Percentiles rank a stretch among this genome's conserved stretches.
Evolutionary conservation across 306 rosid genomes (phyloP).

Genomic region (Cyamopsis tetragonoloba): DNA sequence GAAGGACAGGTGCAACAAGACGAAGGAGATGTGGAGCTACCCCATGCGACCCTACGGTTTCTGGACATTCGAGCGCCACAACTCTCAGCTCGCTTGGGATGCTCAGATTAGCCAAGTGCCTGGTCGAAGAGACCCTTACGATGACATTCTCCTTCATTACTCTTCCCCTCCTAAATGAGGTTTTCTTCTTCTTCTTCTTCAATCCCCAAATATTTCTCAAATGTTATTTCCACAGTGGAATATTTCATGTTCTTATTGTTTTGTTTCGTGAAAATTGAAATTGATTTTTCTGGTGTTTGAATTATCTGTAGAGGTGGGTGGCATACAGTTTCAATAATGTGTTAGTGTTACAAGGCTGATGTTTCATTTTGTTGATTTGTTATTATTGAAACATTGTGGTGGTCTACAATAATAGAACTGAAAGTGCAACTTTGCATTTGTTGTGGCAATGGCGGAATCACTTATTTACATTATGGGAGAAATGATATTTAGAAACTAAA

Average conservation of each 20-base stretch:
- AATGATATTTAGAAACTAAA: background rate
- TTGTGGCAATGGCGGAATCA: background rate
- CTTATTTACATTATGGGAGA: background rate
- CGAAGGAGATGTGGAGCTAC: conserved; percentile 85
- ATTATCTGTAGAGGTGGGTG: background rate
- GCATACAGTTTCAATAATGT: background rate
- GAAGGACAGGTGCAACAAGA: conserved; percentile 58
- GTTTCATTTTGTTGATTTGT: background rate
- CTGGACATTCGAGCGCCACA: conserved; percentile 98
- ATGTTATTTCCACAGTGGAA: background rate
- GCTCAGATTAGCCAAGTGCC: conserved; percentile 84
- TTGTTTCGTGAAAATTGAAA: background rate
- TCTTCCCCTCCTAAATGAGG: conserved; percentile 42
- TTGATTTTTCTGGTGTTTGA: background rate
- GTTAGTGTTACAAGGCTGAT: background rate
- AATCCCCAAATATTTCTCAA: background rate
- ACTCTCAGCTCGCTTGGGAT: conserved; percentile 84
- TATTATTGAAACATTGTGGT: background rate
- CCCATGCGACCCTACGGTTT: conserved; percentile 91
- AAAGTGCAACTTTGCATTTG: background rate
- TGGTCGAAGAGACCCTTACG: conserved; percentile 92
- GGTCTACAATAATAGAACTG: background rate
- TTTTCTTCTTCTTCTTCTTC: background rate
- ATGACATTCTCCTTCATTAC: conserved; percentile 62
- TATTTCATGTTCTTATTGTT: background rate